A percentile compares a stretch with the other conserved stretches of the same genome.
These are phyloP conservation scores for Suhomyces coccinellae DNA, from an alignment of 1,139 yeast genomes.

Conservation along the genomic window DNA sequence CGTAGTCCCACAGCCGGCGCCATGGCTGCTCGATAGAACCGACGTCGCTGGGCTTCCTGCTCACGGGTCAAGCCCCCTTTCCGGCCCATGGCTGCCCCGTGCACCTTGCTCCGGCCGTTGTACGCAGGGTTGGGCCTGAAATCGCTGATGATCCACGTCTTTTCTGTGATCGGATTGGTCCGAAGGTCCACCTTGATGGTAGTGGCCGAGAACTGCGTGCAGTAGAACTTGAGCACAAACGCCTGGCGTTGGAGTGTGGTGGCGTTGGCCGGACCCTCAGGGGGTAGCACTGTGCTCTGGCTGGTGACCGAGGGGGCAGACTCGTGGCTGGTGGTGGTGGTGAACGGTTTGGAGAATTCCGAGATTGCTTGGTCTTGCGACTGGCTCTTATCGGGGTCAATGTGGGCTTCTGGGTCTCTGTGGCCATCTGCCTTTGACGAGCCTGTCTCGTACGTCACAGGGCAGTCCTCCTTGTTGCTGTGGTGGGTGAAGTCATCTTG, in stretches of 20 bases:
- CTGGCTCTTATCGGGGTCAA: too few relatives aligned
- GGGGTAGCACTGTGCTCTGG: background rate
- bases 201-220: constrained; percentile 21
- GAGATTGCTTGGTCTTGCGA: too few relatives aligned
- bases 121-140: constrained; percentile 42
- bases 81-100: constrained; percentile 19
- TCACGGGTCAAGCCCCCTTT: constrained; percentile 30
- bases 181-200: constrained; percentile 27
- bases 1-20: too few relatives aligned
- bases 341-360: too few relatives aligned
- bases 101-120: constrained; percentile 16
- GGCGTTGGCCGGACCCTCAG: constrained; percentile 7
- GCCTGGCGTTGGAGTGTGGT: constrained; percentile 35
- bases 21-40: constrained; percentile 27
- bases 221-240: constrained; percentile 28
- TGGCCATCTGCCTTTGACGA: too few relatives aligned
- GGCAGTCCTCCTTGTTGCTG: too few relatives aligned
- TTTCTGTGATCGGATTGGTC: constrained; percentile 21
- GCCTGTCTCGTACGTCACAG: too few relatives aligned
- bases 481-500: too few relatives aligned
- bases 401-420: too few relatives aligned
- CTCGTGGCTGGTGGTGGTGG: background rate
- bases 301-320: background rate
- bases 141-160: constrained; percentile 46
- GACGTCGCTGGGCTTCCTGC: constrained; percentile 32